Base-by-base conservation (phyloP, 2,329 filamentous ascomycete species). In the Botrytis galanthina region DNA sequence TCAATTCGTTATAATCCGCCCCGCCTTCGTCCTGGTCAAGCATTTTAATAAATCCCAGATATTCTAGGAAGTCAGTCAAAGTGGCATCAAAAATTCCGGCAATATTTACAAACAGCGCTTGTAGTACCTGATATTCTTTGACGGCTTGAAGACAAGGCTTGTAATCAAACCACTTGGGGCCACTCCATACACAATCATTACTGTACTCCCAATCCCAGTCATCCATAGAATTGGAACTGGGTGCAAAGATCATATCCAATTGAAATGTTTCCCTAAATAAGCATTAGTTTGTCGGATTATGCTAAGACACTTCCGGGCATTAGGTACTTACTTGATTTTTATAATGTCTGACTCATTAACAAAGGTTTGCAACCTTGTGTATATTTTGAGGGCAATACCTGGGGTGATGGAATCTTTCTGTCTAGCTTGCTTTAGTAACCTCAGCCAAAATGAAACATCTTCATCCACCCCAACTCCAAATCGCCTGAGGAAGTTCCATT, bases 1-100 rank as follows among this genome's bases (percentile, higher is more conserved):
- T 51, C 46, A 26, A 0, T 51, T 26, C 4, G 4, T 12, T 14
- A 1, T 12, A 14, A 1, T 51, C 10, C 22, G 4, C 0, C 3
- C 26, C 2, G 22, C 22, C 12, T 12, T 51, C 6, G 46, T n/a
- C 5, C 9, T 12, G 46, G 46, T 14, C 4, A 26, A 2, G 8
- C 4, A 12, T 5, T 51, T 51, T 51, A 26, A 51, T 26, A 51
- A 0, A 0, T 12, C 0, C 10, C 22, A 51, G 46, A 14, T 51
- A n/a, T 26, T 51, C 22, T 5, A 51, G 46, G 10, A 51, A 51
- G 22, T 51, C 46, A 4, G 0, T 5, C 46, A 26, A 26, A 4
- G 46, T 51, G 22, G 46, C 48, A 51, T 51, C 48, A 4, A 26
- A 16, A n/a, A 51, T 16, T 6, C 3, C 48, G 4, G n/a, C 1